phyloP scores from a whole-genome alignment of 2,329 filamentous ascomycete genomes.

The Domatiomyces globalis region DNA sequence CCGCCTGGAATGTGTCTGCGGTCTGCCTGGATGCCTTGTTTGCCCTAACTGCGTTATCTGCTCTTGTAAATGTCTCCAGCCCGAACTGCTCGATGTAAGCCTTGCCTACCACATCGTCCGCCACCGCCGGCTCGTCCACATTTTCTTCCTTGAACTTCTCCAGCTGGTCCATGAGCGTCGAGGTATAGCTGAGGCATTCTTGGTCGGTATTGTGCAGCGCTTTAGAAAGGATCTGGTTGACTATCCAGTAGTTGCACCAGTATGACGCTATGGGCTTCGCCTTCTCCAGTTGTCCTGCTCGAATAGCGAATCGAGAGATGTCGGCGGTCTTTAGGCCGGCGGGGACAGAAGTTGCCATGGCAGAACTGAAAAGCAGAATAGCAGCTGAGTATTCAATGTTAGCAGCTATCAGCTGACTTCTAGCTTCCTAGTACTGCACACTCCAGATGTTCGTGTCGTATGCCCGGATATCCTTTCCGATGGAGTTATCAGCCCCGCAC shows the following conservation, averaged over 20 bases:
- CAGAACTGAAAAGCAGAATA: background rate
- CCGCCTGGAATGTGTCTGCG: constrained; percentile 83
- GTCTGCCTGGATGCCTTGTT: constrained; percentile 83
- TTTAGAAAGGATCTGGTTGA: constrained; percentile 77
- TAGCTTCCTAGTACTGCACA: too few species aligned
- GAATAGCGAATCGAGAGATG: constrained; percentile 67
- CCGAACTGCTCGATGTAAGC: constrained; percentile 93
- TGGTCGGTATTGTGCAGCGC: constrained; percentile 64
- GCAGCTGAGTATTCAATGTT: background rate
- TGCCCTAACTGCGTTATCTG: constrained; percentile 65
- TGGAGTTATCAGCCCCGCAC: too few species aligned
- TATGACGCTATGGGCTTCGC: constrained; percentile 82
- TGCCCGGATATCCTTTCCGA: too few species aligned
- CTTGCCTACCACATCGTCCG: constrained; percentile 72
- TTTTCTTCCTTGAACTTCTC: constrained; percentile 65
- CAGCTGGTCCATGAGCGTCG: constrained; percentile 75
- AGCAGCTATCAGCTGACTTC: too few species aligned
- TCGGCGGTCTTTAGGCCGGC: constrained; percentile 63
- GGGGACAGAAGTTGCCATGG: constrained; percentile 61
- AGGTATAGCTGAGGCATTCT: constrained; percentile 69
- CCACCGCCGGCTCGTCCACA: constrained; percentile 64
- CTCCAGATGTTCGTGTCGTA: too few species aligned
- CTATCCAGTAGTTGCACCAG: constrained; percentile 90
- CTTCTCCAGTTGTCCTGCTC: constrained; percentile 70
- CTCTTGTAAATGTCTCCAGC: constrained; percentile 70